Conservation (phyloP, 2,329 filamentous ascomycete species). For the Curvularia lunata region DNA sequence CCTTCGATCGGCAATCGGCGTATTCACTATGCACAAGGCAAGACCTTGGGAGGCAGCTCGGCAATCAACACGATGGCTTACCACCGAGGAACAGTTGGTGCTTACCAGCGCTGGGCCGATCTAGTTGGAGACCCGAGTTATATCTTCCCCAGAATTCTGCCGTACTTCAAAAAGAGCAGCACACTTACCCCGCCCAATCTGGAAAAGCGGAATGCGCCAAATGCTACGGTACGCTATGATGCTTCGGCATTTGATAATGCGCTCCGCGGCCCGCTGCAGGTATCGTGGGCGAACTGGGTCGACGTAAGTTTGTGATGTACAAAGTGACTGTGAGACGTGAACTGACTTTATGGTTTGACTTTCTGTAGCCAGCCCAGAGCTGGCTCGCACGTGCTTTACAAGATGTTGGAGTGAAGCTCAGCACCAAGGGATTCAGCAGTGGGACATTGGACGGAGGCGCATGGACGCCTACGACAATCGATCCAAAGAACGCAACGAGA, state of each 20-base stretch:
- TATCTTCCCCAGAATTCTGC: constrained; percentile 33
- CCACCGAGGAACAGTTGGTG: constrained; percentile 30
- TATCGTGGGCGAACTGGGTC: constrained; percentile 39
- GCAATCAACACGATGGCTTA: constrained; percentile 37
- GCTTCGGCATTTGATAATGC: constrained; percentile 21
- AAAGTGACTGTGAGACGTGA: not conserved
- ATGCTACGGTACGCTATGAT: constrained; percentile 30
- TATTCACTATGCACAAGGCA: constrained; percentile 45
- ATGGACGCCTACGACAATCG: constrained; percentile 41
- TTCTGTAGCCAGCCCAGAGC: constrained; percentile 22
- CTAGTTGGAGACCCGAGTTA: constrained; percentile 41
- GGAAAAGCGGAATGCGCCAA: constrained; percentile 24
- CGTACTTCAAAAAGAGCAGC: constrained; percentile 38
- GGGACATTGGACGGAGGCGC: constrained; percentile 30
- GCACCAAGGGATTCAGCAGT: constrained; percentile 28
- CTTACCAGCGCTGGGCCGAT: constrained; percentile 42
- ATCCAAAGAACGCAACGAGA: constrained; percentile 29
- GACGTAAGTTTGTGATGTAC: constrained; percentile 3
- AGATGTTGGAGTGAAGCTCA: constrained; percentile 27
- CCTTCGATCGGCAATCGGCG: constrained; percentile 23
- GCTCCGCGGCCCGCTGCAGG: constrained; percentile 28
- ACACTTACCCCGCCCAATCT: constrained; percentile 40
- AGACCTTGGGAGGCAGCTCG: constrained; percentile 41
- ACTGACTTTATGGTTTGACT: not conserved
- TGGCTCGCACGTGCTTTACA: constrained; percentile 33